phyloP scores from a whole-genome alignment of 345 rosid species.

The Syzygium aqueum region DNA sequence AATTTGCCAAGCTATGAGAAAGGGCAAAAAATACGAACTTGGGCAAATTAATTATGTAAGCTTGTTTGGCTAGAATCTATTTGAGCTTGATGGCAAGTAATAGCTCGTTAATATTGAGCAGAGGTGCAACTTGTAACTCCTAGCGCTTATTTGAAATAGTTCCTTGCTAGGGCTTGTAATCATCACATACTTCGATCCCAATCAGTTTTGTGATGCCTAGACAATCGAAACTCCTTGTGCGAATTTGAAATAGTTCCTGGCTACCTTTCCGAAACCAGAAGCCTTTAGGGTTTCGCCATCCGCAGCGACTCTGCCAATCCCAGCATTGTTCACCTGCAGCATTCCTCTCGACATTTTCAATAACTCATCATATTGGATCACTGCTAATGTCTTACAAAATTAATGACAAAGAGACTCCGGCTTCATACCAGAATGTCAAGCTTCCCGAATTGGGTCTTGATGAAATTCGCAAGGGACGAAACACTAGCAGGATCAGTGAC shows the following conservation, averaged over 20 bases:
- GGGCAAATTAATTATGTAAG: not conserved
- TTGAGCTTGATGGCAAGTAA: not conserved
- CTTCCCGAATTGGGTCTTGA: slow-evolving; percentile 7
- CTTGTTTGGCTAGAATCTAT: not conserved
- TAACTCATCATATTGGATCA: not conserved
- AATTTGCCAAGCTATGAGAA: not conserved
- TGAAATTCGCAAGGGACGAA: slow-evolving; percentile 12
- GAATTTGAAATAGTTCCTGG: not conserved
- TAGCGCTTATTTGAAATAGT: not conserved
- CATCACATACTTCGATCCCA: not conserved
- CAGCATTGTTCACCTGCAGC: slow-evolving; percentile 20
- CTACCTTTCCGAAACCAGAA: slow-evolving; percentile 2
- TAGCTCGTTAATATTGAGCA: not conserved
- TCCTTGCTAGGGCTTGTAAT: not conserved
- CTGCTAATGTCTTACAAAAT: not conserved
- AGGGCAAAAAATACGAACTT: not conserved
- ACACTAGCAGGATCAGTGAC: slow-evolving; percentile 11
- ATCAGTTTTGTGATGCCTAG: not conserved
- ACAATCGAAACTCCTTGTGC: not conserved
- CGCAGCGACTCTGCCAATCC: not conserved
- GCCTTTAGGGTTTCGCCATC: slow-evolving; percentile 10
- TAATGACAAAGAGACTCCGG: not conserved
- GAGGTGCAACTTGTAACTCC: not conserved
- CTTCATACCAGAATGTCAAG: slow-evolving; percentile 18
- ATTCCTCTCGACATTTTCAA: not conserved